Percentiles rank a stretch among this genome's conserved stretches.
Evolutionary conservation across 305 asterid genomes (phyloP).

Genomic region (Fraxinus sp.): DNA sequence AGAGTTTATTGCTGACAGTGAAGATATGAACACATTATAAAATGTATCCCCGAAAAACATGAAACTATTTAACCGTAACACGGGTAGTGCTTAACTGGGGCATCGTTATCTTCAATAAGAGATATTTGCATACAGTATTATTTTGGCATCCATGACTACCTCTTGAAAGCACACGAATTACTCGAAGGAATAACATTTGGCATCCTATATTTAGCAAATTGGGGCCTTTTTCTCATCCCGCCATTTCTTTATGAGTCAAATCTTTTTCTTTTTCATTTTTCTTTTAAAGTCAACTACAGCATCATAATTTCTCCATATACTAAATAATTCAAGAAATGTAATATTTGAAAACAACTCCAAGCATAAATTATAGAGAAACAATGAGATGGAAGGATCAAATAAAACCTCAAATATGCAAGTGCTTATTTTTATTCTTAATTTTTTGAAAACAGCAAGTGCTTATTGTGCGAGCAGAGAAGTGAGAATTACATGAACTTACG

Average conservation of each 20-base stretch:
- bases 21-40: conserved; percentile 3
- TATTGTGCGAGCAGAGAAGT: conserved; percentile 17
- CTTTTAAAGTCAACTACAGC: neutral
- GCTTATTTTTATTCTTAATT: neutral
- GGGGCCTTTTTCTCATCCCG: neutral
- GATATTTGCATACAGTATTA: neutral
- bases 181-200: neutral
- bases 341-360: neutral
- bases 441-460: neutral
- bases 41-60: conserved; percentile 3
- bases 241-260: neutral
- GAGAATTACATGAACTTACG: conserved; percentile 57
- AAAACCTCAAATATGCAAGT: neutral
- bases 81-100: neutral
- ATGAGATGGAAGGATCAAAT: conserved; percentile 10
- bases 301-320: conserved; percentile 1
- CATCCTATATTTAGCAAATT: neutral
- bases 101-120: neutral
- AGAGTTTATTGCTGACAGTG: neutral
- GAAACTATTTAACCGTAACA: neutral
- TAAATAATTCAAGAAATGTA: conserved; percentile 11
- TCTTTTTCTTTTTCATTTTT: neutral
- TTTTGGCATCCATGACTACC: neutral
- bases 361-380: neutral
- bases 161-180: neutral